Evolutionary conservation across 2,329 filamentous ascomycete species (phyloP).

Genomic region (Diplodia sapinea): DNA sequence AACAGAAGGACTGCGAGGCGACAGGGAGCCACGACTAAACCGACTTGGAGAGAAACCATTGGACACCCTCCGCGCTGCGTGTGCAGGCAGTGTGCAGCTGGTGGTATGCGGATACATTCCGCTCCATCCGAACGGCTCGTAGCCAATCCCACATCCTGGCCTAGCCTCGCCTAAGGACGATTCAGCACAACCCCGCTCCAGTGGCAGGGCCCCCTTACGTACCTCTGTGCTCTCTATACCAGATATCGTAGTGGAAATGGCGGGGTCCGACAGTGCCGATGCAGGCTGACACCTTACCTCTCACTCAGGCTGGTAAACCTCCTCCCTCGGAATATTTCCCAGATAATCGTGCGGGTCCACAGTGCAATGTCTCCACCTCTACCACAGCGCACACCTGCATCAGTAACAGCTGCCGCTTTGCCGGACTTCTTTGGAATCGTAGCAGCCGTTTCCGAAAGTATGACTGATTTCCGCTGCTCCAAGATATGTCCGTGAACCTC

Average conservation of each 20-base stretch:
- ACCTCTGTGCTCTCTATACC: background rate
- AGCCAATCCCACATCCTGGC: constrained; percentile 19
- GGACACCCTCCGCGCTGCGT: background rate
- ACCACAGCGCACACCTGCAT: background rate
- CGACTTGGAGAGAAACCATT: background rate
- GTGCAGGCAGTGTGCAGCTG: constrained; percentile 8
- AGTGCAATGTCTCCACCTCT: background rate
- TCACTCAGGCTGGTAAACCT: background rate
- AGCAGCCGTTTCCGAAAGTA: background rate
- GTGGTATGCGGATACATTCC: constrained; percentile 12
- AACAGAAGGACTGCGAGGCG: background rate
- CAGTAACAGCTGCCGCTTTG: background rate
- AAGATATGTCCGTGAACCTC: background rate
- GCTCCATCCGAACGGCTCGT: constrained; percentile 23
- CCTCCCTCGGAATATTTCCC: background rate
- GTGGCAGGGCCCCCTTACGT: constrained; percentile 18
- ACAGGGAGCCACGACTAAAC: background rate
- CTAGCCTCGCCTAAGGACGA: constrained; percentile 16
- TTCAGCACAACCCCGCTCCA: constrained; percentile 10
- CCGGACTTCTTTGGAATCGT: background rate
- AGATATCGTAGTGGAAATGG: background rate
- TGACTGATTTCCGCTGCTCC: background rate
- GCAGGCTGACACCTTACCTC: background rate
- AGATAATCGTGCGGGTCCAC: background rate
- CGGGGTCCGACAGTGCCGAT: background rate